Evolutionary conservation across 768 basidiomycete genomes (phyloP).

Genomic region (Termitomyces sp.): DNA sequence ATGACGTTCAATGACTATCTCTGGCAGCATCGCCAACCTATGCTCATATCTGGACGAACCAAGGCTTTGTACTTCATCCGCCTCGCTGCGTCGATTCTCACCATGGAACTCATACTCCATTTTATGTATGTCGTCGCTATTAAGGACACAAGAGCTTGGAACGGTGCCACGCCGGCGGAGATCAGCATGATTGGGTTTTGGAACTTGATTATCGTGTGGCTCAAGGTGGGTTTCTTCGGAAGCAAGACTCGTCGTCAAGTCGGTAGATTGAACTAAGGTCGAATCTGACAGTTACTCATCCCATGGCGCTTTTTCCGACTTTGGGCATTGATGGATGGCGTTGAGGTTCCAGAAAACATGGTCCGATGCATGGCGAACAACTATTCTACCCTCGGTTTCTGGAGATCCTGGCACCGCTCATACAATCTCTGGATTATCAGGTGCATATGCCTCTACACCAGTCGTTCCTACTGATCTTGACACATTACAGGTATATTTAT

Average conservation of each 20-base stretch:
- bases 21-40: conserved; percentile 76
- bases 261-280: not conserved
- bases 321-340: conserved; percentile 84
- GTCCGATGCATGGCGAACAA: conserved; percentile 98
- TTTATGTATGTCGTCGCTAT: conserved; percentile 97
- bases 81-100: conserved; percentile 65
- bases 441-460: conserved; percentile 31
- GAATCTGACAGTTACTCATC: conserved; percentile 67
- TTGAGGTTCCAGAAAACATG: conserved; percentile 98
- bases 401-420: conserved; percentile 95
- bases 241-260: not conserved
- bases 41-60: conserved; percentile 32
- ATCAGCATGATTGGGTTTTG: conserved; percentile 94
- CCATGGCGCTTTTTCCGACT: conserved; percentile 97
- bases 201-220: conserved; percentile 95
- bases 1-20: conserved; percentile 94
- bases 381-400: conserved; percentile 89
- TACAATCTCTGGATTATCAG: conserved; percentile 95
- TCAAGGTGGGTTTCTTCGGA: conserved; percentile 59
- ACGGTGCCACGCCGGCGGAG: conserved; percentile 69
- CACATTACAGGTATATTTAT: conserved; percentile 76
- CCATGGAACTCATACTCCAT: conserved; percentile 90
- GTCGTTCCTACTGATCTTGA: not conserved
- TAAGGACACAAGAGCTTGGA: conserved; percentile 85
- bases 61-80: conserved; percentile 60